These are phyloP conservation scores for Blastocystis sp. DNA, from an alignment of 352 stramenopile species.

Conservation along the genomic window DNA sequence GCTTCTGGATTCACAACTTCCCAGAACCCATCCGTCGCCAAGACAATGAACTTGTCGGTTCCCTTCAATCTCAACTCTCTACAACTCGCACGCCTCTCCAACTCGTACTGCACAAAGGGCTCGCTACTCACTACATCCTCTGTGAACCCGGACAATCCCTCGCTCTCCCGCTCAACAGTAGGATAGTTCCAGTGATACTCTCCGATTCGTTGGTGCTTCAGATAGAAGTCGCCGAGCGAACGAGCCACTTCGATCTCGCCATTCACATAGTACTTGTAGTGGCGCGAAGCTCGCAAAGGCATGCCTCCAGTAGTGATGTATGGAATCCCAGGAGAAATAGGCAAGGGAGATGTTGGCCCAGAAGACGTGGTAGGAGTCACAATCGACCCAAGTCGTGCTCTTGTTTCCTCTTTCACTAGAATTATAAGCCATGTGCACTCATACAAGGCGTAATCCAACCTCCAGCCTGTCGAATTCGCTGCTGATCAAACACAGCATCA, in stretches of 20 bases:
- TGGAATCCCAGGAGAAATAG: neutral
- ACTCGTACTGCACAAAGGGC: neutral
- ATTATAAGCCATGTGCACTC: too few species aligned
- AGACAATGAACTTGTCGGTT: slow-evolving; percentile 6
- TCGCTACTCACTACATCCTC: slow-evolving; percentile 8
- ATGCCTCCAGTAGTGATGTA: neutral
- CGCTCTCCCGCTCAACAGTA: neutral
- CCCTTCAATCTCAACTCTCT: neutral
- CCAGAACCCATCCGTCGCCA: slow-evolving; percentile 45
- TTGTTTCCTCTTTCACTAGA: neutral
- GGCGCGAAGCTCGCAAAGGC: neutral
- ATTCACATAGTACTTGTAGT: slow-evolving; percentile 42
- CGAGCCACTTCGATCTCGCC: slow-evolving; percentile 41
- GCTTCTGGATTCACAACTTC: slow-evolving; percentile 39
- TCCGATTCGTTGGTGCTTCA: neutral
- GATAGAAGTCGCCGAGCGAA: slow-evolving; percentile 18
- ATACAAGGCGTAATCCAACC: neutral
- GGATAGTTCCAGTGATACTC: slow-evolving; percentile 8
- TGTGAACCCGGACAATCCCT: neutral
- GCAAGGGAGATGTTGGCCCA: neutral
- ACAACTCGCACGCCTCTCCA: neutral
- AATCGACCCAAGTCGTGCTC: slow-evolving; percentile 25
- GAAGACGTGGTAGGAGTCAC: neutral
- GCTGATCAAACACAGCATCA: neutral
- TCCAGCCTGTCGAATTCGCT: neutral